Conservation (phyloP, 371 early-diverging fungal genomes). For the Basidiobolus meristosporus region DNA sequence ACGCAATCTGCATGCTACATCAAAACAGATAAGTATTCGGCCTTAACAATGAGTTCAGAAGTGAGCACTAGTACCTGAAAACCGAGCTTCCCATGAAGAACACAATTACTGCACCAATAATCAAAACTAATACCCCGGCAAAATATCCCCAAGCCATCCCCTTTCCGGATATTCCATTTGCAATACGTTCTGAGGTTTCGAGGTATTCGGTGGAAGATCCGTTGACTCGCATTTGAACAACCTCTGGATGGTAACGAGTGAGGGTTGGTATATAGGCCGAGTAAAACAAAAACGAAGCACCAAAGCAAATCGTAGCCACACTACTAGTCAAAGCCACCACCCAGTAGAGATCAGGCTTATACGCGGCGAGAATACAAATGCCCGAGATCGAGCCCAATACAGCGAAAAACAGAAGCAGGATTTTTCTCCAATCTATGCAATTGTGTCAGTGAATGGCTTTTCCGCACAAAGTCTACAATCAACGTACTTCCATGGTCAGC, state of each 20-base stretch:
- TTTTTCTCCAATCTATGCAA: constrained; percentile 17
- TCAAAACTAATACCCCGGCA: constrained; percentile 16
- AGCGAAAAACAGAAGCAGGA: constrained; percentile 20
- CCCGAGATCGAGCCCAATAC: constrained; percentile 13
- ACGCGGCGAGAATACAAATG: constrained; percentile 10
- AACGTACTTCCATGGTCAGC: constrained; percentile 31
- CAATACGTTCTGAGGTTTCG: constrained; percentile 11
- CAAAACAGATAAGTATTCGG: neutral
- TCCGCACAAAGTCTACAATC: too few species aligned
- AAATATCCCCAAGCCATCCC: constrained; percentile 22
- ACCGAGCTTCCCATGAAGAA: constrained; percentile 8
- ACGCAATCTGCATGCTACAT: constrained; percentile 22
- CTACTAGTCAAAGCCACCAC: constrained; percentile 18
- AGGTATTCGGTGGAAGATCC: constrained; percentile 3
- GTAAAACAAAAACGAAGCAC: constrained; percentile 26
- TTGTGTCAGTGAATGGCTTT: neutral
- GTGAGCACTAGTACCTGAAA: neutral
- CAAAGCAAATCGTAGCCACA: constrained; percentile 20
- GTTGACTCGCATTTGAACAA: constrained; percentile 5
- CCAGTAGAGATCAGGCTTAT: constrained; percentile 10
- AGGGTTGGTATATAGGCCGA: constrained; percentile 34
- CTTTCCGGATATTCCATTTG: constrained; percentile 19
- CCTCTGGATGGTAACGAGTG: constrained; percentile 19
- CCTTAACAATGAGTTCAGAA: neutral
- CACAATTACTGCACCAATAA: constrained; percentile 18